Base-by-base conservation (phyloP, 2,329 filamentous ascomycete species). In the Fusarium bactridioides region DNA sequence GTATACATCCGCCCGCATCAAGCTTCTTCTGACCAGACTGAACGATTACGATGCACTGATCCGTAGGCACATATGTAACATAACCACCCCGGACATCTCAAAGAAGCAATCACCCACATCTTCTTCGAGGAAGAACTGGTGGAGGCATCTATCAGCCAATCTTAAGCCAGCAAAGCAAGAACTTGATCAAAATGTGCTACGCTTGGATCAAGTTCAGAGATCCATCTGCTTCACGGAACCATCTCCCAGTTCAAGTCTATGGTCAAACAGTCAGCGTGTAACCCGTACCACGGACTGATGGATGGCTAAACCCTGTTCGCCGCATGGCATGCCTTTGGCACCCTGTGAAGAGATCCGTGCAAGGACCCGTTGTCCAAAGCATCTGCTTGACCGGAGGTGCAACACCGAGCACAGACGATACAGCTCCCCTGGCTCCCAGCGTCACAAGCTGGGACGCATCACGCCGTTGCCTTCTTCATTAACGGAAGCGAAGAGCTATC, bases 241-340 rank as follows among this genome's bases (percentile, higher is more conserved):
- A 61, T 15, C 35, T 53, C 35, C 47, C 47, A 38, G 31, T 35
- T 33, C 45, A 29, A 43, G 21, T 25, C 33, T 25, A 54, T 66
- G 51, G 57, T 62, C 62, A 64, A 44, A 47, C 59, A 57, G 51
- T 64, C 61, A 61, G 48, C 45, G 69, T 70, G 60, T 63, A 69
- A 48, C 64, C 74, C 62, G 57, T 44, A 61, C 69, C 61, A 70
- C 72, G 69, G 74, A 61, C 62, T 67, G 57, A 60, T 69, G 51
- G 62, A 72, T 64, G 57, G 63, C 71, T 73, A 57, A 73, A 64
- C 75, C 74, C 65, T 76, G 75, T 60, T 62, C 60, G 64, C 54
- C 64, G 69, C 74, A 75, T 75, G 74, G 74, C 67, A 45, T 62
- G 63, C 44, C 62, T 66, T 66, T 70, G 53, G 55, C 47, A 61